These are phyloP conservation scores for Telopea speciosissima DNA, from an alignment of 177 flowering plant genomes.

Conservation along the genomic window DNA sequence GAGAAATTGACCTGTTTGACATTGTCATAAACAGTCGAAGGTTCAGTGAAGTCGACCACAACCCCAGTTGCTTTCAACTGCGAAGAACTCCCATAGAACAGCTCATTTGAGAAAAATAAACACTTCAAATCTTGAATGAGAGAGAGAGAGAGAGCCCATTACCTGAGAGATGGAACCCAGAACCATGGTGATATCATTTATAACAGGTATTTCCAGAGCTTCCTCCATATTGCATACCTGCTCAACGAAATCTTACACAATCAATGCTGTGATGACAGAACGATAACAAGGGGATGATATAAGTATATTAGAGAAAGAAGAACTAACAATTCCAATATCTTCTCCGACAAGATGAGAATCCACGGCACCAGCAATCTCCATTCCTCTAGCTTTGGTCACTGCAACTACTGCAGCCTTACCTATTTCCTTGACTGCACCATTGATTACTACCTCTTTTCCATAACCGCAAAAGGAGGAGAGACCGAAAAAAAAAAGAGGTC, in stretches of 20 bases:
- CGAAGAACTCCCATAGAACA: conserved; percentile 5
- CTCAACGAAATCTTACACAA: background rate
- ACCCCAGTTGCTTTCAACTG: conserved; percentile 67
- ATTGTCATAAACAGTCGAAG: conserved; percentile 77
- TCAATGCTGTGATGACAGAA: conserved; percentile 1
- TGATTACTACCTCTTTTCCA: conserved; percentile 56
- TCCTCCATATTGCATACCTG: conserved; percentile 87
- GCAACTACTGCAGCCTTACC: conserved; percentile 81
- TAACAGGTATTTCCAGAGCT: conserved; percentile 74
- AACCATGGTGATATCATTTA: conserved; percentile 78
- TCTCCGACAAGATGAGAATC: conserved; percentile 69
- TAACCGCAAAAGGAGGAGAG: background rate
- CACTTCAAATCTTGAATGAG: background rate
- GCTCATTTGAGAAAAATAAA: background rate
- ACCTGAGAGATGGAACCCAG: conserved; percentile 94
- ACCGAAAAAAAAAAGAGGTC: background rate
- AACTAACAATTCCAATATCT: conserved; percentile 68
- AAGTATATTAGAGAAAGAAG: background rate
- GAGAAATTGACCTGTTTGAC: conserved; percentile 65
- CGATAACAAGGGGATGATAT: too few relatives aligned
- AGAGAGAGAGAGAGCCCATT: background rate
- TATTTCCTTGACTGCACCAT: conserved; percentile 92
- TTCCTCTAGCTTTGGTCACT: conserved; percentile 81
- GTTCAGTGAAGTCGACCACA: conserved; percentile 79
- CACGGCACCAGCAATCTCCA: conserved; percentile 92